phyloP scores from a whole-genome alignment of 148 eudicot genomes.

The Heliosperma pusillum region DNA sequence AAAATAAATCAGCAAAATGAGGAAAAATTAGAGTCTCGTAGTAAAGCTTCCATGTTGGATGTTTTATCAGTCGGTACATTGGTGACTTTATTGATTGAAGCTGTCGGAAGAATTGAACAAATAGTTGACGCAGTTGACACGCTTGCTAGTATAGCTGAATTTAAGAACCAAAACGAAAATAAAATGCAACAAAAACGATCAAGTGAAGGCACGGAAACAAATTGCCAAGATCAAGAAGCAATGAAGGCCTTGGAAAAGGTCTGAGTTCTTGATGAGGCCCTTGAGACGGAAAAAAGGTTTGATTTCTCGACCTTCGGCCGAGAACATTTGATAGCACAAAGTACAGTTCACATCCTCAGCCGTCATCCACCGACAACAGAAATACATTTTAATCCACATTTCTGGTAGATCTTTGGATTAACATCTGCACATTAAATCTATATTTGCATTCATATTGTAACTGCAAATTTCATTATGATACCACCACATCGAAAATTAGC shows the following conservation, averaged over 20 bases:
- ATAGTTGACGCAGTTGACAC: slow-evolving; percentile 48
- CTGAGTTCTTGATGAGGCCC: slow-evolving; percentile 36
- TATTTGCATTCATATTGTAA: background rate
- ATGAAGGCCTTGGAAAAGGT: slow-evolving; percentile 35
- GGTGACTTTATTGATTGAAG: slow-evolving; percentile 61
- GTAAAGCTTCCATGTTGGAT: slow-evolving; percentile 39
- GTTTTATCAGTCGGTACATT: slow-evolving; percentile 65
- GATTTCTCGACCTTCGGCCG: slow-evolving; percentile 9
- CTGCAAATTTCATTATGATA: background rate
- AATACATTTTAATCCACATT: background rate
- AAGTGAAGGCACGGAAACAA: slow-evolving; percentile 18
- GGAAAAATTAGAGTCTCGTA: slow-evolving; percentile 13
- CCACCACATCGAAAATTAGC: too few species aligned
- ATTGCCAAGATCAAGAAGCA: slow-evolving; percentile 29
- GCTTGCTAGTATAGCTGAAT: slow-evolving; percentile 57
- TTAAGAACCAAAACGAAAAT: slow-evolving; percentile 32
- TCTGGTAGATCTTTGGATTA: background rate
- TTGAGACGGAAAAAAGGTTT: slow-evolving; percentile 30
- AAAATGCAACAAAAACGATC: slow-evolving; percentile 35
- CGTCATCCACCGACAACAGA: background rate
- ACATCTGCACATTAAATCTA: slow-evolving; percentile 2
- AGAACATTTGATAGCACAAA: slow-evolving; percentile 11
- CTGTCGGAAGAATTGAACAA: slow-evolving; percentile 56
- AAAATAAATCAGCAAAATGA: slow-evolving; percentile 5
- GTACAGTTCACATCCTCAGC: slow-evolving; percentile 8